A percentile compares a stretch with the other conserved stretches of the same genome.
phyloP scores from a whole-genome alignment of 495 filamentous ascomycete species.

The Aspergillus sclerotioniger region DNA sequence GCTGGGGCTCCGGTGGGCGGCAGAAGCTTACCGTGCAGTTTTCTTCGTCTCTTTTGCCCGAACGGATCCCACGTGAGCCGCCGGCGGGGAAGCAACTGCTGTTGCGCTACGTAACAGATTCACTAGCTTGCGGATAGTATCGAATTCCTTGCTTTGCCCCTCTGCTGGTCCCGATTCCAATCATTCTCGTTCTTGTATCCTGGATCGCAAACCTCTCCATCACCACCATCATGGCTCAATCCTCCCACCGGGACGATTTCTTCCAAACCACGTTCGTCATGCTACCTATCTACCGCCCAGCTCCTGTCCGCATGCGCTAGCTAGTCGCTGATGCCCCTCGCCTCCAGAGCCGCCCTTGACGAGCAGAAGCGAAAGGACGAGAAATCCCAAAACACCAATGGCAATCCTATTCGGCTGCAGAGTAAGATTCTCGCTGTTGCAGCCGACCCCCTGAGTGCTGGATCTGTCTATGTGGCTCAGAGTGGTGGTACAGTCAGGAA shows the following conservation, averaged over 20 bases:
- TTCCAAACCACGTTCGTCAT: constrained; percentile 81
- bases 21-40: constrained; percentile 38
- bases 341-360: constrained; percentile 64
- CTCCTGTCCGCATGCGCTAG: background rate
- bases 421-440: constrained; percentile 82
- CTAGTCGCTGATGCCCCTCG: constrained; percentile 14
- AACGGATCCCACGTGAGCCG: constrained; percentile 2
- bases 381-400: constrained; percentile 81
- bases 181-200: background rate
- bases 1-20: constrained; percentile 37
- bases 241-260: constrained; percentile 69
- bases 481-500: constrained; percentile 74
- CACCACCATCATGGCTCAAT: constrained; percentile 54
- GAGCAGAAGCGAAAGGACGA: constrained; percentile 67
- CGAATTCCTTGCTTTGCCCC: no score
- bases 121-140: no score
- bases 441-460: constrained; percentile 60
- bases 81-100: background rate
- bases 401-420: constrained; percentile 72
- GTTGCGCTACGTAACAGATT: background rate
- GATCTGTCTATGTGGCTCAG: constrained; percentile 76
- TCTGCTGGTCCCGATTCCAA: no score
- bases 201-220: background rate
- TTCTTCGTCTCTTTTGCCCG: constrained; percentile 14
- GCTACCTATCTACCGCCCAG: background rate